phyloP scores from a whole-genome alignment of 805 yeast species.

The Scheffersomyces spartinae region DNA sequence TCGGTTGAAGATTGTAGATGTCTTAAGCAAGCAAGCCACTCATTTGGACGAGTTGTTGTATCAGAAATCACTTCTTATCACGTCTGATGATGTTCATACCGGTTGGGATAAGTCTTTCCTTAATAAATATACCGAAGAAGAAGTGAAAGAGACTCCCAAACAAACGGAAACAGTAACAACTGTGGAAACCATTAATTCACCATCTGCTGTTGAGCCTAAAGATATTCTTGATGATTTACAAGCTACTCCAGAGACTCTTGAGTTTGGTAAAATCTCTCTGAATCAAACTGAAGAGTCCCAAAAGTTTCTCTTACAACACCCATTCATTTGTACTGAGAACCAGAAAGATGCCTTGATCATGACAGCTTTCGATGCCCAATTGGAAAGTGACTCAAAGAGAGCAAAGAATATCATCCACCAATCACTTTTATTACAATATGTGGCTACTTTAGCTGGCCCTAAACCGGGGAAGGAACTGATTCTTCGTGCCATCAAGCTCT shows the following conservation, averaged over 20 bases:
- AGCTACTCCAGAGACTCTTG: constrained; percentile 50
- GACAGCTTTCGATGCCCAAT: constrained; percentile 81
- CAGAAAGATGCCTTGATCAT: constrained; percentile 89
- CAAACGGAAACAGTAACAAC: constrained; percentile 16
- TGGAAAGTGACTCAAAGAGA: constrained; percentile 41
- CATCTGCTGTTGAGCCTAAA: constrained; percentile 6
- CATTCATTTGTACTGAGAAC: constrained; percentile 61
- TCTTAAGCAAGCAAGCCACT: constrained; percentile 48
- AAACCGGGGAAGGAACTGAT: constrained; percentile 17
- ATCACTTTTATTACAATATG: constrained; percentile 68
- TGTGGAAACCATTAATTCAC: constrained; percentile 11
- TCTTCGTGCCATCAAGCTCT: constrained; percentile 42
- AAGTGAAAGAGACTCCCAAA: constrained; percentile 7
- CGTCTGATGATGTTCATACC: constrained; percentile 83
- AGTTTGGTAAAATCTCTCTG: constrained; percentile 47
- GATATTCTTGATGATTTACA: constrained; percentile 37
- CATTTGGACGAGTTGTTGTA: constrained; percentile 56
- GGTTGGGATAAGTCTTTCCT: constrained; percentile 83
- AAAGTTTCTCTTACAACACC: constrained; percentile 42
- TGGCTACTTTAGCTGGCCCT: constrained; percentile 34
- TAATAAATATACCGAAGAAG: constrained; percentile 39
- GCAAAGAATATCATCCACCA: constrained; percentile 69
- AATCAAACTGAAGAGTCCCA: constrained; percentile 39
- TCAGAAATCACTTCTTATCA: constrained; percentile 66
- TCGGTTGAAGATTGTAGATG: constrained; percentile 56